Conservation (phyloP, 139 green algal species). For the Chlamydomonas sp. region DNA sequence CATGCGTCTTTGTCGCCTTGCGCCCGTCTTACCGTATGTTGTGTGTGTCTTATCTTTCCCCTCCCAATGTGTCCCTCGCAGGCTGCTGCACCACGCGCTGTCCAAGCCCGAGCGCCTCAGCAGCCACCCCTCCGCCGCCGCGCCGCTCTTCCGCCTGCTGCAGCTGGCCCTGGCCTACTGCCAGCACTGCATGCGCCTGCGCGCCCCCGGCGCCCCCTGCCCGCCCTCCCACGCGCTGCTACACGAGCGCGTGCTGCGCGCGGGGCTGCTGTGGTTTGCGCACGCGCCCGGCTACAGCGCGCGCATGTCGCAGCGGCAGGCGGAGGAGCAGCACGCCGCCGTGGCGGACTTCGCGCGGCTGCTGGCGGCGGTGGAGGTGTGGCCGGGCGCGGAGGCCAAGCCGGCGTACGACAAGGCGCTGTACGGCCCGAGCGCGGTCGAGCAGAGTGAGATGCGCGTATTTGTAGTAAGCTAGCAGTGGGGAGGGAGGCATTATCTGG, state of each 20-base stretch:
- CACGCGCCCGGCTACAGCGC: constrained; percentile 34
- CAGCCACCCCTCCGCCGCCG: constrained; percentile 68
- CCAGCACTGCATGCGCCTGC: not conserved
- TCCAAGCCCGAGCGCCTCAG: constrained; percentile 43
- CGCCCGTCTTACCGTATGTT: no score
- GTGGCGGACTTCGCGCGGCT: constrained; percentile 38
- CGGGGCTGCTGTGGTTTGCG: constrained; percentile 56
- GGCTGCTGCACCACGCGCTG: constrained; percentile 64
- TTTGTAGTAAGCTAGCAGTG: not conserved
- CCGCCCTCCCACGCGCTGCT: constrained; percentile 39
- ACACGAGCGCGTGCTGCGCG: constrained; percentile 44
- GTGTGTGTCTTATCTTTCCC: no score
- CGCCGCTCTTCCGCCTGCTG: constrained; percentile 71
- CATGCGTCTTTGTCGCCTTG: no score
- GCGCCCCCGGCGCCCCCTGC: not conserved
- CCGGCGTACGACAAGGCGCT: not conserved
- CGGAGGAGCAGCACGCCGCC: constrained; percentile 45
- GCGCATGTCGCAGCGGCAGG: constrained; percentile 39
- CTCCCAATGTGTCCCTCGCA: not conserved
- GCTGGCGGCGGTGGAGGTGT: not conserved
- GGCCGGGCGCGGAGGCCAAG: not conserved
- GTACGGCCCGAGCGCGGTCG: constrained; percentile 24
- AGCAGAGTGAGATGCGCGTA: not conserved
- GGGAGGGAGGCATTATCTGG: no score
- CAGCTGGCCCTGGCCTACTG: constrained; percentile 58